These are phyloP conservation scores for Hibiscus trionum DNA, from an alignment of 345 rosid species.

Conservation along the genomic window DNA sequence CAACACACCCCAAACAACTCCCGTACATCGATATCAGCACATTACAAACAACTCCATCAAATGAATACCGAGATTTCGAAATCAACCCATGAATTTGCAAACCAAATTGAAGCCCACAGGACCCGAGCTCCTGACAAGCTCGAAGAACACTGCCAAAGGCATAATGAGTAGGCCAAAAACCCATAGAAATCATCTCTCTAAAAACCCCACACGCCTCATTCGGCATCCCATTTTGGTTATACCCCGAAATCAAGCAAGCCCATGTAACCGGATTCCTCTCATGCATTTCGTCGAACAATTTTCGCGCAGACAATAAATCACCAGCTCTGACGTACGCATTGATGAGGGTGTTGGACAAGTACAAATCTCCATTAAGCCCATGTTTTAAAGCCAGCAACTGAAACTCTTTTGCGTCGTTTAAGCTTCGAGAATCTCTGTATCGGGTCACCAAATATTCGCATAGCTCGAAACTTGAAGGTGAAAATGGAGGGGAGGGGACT, in stretches of 20 bases:
- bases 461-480: slow-evolving; percentile 13
- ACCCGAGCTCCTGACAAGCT: slow-evolving; percentile 57
- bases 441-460: slow-evolving; percentile 26
- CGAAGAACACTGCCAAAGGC: slow-evolving; percentile 63
- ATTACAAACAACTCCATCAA: slow-evolving; percentile 52
- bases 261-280: slow-evolving; percentile 59
- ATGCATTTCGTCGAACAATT: slow-evolving; percentile 74
- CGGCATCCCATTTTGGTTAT: slow-evolving; percentile 40
- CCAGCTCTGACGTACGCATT: slow-evolving; percentile 39
- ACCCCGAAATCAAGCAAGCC: slow-evolving; percentile 82
- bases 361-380: slow-evolving; percentile 49
- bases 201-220: slow-evolving; percentile 43
- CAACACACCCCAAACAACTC: slow-evolving; percentile 29
- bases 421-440: slow-evolving; percentile 25
- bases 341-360: slow-evolving; percentile 58
- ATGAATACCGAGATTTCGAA: slow-evolving; percentile 43
- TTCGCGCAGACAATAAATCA: slow-evolving; percentile 42
- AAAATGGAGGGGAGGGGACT: not conserved
- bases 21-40: slow-evolving; percentile 78
- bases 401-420: slow-evolving; percentile 34
- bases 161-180: slow-evolving; percentile 46
- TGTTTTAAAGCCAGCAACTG: slow-evolving; percentile 41
- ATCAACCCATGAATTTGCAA: slow-evolving; percentile 68
- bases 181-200: slow-evolving; percentile 45
- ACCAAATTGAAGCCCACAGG: slow-evolving; percentile 42